phyloP scores from a whole-genome alignment of 192 early-diverging fungal genomes.

The Phycomyces nitens region DNA sequence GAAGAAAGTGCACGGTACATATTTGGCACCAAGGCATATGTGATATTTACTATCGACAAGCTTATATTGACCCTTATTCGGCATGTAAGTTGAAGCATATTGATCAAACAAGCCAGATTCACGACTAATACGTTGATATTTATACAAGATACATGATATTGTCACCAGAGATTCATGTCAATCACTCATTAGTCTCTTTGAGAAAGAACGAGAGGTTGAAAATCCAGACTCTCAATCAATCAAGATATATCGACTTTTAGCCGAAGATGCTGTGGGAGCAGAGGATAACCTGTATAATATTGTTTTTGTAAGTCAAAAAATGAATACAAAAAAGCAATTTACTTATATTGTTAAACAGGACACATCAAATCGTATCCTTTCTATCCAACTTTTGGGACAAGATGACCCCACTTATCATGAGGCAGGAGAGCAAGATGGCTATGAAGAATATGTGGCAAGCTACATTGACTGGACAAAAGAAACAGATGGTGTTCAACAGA shows the following conservation, averaged over 20 bases:
- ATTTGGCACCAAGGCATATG: conserved; percentile 86
- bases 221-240: conserved; percentile 15
- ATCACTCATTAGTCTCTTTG: conserved; percentile 65
- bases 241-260: conserved; percentile 21
- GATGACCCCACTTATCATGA: conserved; percentile 14
- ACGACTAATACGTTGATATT: not conserved
- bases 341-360: too few species aligned
- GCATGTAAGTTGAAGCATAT: conserved; percentile 47
- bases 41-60: conserved; percentile 87
- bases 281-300: conserved; percentile 36
- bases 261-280: conserved; percentile 25
- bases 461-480: conserved; percentile 31
- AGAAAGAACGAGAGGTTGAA: conserved; percentile 44
- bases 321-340: not conserved
- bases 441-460: conserved; percentile 30
- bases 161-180: conserved; percentile 61
- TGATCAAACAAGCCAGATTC: not conserved
- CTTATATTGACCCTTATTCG: conserved; percentile 75
- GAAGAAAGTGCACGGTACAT: conserved; percentile 85
- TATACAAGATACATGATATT: conserved; percentile 32
- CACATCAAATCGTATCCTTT: not conserved
- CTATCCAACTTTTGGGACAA: conserved; percentile 24
- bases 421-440: conserved; percentile 9
- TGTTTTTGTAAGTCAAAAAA: conserved; percentile 24
- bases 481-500: conserved; percentile 21